Base-by-base conservation (phyloP, 2,329 filamentous ascomycete species). In the Capronia americana region DNA sequence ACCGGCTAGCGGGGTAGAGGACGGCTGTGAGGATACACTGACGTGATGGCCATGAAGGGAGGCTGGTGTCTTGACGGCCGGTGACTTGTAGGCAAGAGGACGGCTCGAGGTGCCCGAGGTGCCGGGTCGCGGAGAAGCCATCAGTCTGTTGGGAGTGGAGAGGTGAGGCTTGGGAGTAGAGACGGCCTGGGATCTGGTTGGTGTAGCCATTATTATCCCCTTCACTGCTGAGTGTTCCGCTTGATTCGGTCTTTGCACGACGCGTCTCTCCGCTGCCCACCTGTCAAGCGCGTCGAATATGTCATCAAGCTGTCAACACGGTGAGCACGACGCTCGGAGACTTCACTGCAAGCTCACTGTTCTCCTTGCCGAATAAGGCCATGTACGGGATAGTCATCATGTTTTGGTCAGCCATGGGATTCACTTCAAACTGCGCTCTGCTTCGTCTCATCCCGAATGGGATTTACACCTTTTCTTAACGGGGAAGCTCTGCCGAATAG, bases 21-120 rank as follows among this genome's bases (percentile, higher is more conserved):
- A 80, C 38, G 80, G 79, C 60, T 81, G 79, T 20, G 77, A 77
- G 24, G 79, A 78, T 4, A 72, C 64, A 67, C 77, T 77, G 48
- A 72, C 71, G 26, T 77, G 77, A 63, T 78, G 77, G 2, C 71
- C 75, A 12, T 77, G 73, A 5, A 76, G 75, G 12, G 74, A 78
- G 24, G 80, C 79, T 1, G 80, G 80, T 0, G 80, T 82, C 66
- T 77, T 78, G 65, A 76, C 78, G 4, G 80, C 80, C 2, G 80
- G 80, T 6, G 80, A 82, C 69, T 81, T 82, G 64, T 81, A 78
- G 17, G 80, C 77, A 23, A 81, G 73, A 53, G 67, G 58, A 28
- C 28, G 78, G 76, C 75, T 75, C 48, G 76, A 73, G 73, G 80
- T 78, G 62, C 79, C 28, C 75, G 76, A 56, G 24, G 76, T 78